Conservation (phyloP, 2,329 filamentous ascomycete genomes). For the Verruconis gallopava region DNA sequence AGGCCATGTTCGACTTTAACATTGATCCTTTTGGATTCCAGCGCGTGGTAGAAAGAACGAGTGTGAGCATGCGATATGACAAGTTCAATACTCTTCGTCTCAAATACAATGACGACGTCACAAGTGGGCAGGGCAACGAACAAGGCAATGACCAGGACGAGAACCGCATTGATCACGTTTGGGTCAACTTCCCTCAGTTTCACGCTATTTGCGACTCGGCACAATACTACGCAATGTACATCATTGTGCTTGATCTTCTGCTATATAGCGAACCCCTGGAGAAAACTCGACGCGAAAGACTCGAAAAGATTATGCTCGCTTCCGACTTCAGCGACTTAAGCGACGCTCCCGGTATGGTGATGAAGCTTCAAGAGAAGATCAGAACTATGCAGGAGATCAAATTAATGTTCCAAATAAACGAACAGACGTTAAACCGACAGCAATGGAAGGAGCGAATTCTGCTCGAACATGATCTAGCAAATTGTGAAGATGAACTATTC, state of each 20-base stretch:
- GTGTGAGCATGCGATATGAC: constrained; percentile 85
- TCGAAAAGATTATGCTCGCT: constrained; percentile 98
- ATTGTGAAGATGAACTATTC: constrained; percentile 93
- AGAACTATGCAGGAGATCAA: constrained; percentile 94
- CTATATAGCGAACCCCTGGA: constrained; percentile 94
- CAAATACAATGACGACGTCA: constrained; percentile 93
- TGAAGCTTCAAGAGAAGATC: constrained; percentile 81
- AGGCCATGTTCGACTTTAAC: constrained; percentile 96
- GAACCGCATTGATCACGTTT: constrained; percentile 85
- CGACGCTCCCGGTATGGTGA: constrained; percentile 86
- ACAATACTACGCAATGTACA: constrained; percentile 96
- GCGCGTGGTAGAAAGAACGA: constrained; percentile 91
- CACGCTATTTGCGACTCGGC: constrained; percentile 92
- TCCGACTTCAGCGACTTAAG: constrained; percentile 96
- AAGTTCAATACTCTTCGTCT: constrained; percentile 95
- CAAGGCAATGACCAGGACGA: constrained; percentile 44
- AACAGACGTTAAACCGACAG: constrained; percentile 70
- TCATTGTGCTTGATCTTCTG: constrained; percentile 90
- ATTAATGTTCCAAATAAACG: constrained; percentile 85
- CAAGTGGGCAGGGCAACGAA: constrained; percentile 42
- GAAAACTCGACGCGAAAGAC: constrained; percentile 86
- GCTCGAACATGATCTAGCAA: constrained; percentile 79
- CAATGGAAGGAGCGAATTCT: constrained; percentile 83
- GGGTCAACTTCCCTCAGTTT: constrained; percentile 90
- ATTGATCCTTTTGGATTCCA: constrained; percentile 95